Conservation (phyloP, 768 basidiomycete species). For the Termitomyces sp. region DNA sequence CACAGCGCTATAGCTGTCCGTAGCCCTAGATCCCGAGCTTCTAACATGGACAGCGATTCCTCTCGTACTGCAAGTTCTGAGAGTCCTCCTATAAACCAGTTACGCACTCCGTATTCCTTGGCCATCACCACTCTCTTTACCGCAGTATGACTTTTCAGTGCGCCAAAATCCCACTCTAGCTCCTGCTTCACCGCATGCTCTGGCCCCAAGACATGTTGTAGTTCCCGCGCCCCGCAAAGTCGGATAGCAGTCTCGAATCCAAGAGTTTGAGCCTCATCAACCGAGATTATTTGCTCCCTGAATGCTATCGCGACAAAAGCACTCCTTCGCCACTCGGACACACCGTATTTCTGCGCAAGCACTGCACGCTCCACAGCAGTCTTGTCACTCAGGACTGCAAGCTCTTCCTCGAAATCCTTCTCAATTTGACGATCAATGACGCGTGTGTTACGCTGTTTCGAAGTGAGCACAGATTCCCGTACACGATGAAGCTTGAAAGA, state of each 20-base stretch:
- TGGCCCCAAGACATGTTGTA: neutral
- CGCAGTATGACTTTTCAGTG: neutral
- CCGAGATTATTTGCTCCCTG: neutral
- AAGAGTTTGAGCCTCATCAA: constrained; percentile 3
- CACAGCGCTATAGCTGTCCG: constrained; percentile 5
- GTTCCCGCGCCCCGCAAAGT: constrained; percentile 4
- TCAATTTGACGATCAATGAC: neutral
- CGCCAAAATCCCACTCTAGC: neutral
- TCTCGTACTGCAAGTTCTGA: neutral
- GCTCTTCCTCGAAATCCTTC: neutral
- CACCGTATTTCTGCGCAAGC: constrained; percentile 2
- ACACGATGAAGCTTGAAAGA: constrained; percentile 5
- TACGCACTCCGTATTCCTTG: neutral
- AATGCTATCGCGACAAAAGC: constrained; percentile 1
- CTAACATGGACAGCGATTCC: neutral
- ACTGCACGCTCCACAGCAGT: neutral
- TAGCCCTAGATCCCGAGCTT: constrained; percentile 3
- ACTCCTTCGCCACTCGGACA: constrained; percentile 4
- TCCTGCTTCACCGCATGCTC: neutral
- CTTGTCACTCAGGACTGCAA: neutral
- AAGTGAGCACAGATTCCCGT: neutral
- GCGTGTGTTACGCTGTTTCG: neutral
- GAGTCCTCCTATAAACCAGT: constrained; percentile 2
- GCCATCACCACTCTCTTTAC: constrained; percentile 4
- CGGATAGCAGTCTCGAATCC: constrained; percentile 5